Base-by-base conservation (phyloP, 2,329 filamentous ascomycete species). In the Fusarium guadeloupense region DNA sequence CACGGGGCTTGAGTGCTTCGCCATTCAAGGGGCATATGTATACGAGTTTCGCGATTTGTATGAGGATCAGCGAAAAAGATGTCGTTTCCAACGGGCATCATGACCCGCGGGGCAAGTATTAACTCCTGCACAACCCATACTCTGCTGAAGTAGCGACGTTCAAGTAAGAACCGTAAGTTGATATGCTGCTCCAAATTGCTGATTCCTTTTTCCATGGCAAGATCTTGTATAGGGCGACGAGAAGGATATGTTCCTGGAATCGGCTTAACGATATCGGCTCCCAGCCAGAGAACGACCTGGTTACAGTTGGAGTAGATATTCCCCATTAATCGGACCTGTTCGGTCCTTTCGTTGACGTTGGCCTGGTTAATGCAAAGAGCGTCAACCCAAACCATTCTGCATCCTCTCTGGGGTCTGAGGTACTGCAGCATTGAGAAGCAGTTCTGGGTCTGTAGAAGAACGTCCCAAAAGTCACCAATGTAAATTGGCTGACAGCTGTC, bases 351-450 rank as follows among this genome's bases (percentile, higher is more conserved):
- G 1, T 13, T 13, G 7, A 31, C 7, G 7, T 35, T 13, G 6
- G 14, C 21, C 9, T 51, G 38, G 19, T 51, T 51, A 13, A 44
- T 44, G 23, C 47, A 51, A n/a, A 51, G 17, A 4, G 47, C 39
- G n/a, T 51, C 47, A 5, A 51, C 31, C 47, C 38, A 51, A 3
- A 51, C 35, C 12, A 51, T 35, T 14, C 38, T 19, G 12, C 10
- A 25, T 7, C 47, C 47, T 4, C 39, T 42, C 8, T 10, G 4
- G 5, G 47, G 38, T 1, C 6, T 26, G 4, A 35, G 8, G 8
- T 20, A 51, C 2, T 38, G 47, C 4, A 51, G 31, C 38, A 51
- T 38, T 1, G 21, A 21, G 20, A 21, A 44, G 39, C 47, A 51
- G 16, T 51, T 50, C 4, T 26, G 28, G 5, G 46, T 49, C 4